phyloP scores from a whole-genome alignment of 345 rosid species.

The Gossypium anomalum region DNA sequence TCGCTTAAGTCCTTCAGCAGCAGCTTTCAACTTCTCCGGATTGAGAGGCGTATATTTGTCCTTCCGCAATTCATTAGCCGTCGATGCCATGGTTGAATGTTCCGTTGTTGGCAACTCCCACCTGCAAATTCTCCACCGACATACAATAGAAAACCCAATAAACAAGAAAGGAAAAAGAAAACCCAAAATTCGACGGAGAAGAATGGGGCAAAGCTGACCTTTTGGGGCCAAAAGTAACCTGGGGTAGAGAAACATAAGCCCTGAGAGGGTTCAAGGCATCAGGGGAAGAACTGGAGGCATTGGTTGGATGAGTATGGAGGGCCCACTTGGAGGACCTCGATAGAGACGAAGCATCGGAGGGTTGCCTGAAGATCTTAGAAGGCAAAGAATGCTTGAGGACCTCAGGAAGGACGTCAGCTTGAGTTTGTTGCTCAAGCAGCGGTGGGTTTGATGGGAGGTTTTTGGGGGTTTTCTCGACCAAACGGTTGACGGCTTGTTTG shows the following conservation, averaged over 20 bases:
- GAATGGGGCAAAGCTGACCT: conserved; percentile 36
- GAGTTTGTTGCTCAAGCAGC: conserved; percentile 19
- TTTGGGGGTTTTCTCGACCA: conserved; percentile 55
- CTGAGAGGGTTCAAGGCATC: conserved; percentile 80
- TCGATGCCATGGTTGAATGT: conserved; percentile 50
- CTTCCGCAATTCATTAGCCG: conserved; percentile 71
- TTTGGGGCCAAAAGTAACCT: conserved; percentile 85
- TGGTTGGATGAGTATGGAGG: conserved; percentile 37
- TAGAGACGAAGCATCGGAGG: conserved; percentile 58
- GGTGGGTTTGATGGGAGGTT: conserved; percentile 29
- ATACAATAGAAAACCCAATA: background rate
- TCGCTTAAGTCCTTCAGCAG: conserved; percentile 73
- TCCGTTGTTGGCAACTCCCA: conserved; percentile 65
- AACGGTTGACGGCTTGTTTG: conserved; percentile 77
- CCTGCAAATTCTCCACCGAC: conserved; percentile 33
- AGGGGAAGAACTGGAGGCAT: conserved; percentile 33
- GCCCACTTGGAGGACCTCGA: conserved; percentile 72
- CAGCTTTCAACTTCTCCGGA: conserved; percentile 80
- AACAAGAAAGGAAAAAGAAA: background rate
- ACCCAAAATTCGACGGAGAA: background rate
- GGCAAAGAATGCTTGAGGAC: conserved; percentile 84
- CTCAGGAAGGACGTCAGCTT: conserved; percentile 84
- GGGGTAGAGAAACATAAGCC: conserved; percentile 75
- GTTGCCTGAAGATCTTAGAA: conserved; percentile 41
- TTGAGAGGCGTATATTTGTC: conserved; percentile 50